Evolutionary conservation across 169 alveolate genomes (phyloP), one percentile per base, ranked within the genome.

Genomic region (Plasmodium billcollinsi): DNA sequence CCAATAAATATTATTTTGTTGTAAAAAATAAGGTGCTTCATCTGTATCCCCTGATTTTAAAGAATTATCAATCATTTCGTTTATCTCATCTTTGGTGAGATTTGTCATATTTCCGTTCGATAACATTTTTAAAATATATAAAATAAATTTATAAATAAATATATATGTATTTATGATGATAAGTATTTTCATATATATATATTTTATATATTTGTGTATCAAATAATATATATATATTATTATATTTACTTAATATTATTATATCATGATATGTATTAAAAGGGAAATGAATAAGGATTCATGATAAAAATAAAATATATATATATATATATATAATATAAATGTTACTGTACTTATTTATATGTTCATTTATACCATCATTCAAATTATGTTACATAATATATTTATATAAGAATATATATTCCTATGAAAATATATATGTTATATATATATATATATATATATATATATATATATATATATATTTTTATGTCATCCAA

Each of bases 1-100:
- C 97, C 97, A 96, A 93, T 96, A 96, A 5, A 96, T 95, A 6
- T 96, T 94, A 86, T 90, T 94, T 88, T 93, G 93, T 90, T 96
- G 97, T 66, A 90, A 80, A 69, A 80, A 80, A 54, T 80, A 80
- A 18, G 90, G 80, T 11, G 67, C 72, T 20, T 56, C 90, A 47
- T 63, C 76, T 39, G 72, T 45, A 24, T 66, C 80, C 9, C 63
- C 73, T 29, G 90, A 80, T 43, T 67, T 80, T 43, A 80, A 71
- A 7, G 90, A 80, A 47, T 80, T 66, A 5, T 72, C 73, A 43
- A 80, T 69, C 67, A 80, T 58, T 14, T 80, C 72, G 11, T 80
- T 71, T 21, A 67, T 54, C 20, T 66, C 63, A 24, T 69, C 90
- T 62, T 56, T 69, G 8, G 18, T 0, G 5, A 56, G 18, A 18